A percentile compares a stretch with the other conserved stretches of the same genome.
Conservation (phyloP, 1,139 yeast genomes). For the Lipomyces yarrowii region DNA sequence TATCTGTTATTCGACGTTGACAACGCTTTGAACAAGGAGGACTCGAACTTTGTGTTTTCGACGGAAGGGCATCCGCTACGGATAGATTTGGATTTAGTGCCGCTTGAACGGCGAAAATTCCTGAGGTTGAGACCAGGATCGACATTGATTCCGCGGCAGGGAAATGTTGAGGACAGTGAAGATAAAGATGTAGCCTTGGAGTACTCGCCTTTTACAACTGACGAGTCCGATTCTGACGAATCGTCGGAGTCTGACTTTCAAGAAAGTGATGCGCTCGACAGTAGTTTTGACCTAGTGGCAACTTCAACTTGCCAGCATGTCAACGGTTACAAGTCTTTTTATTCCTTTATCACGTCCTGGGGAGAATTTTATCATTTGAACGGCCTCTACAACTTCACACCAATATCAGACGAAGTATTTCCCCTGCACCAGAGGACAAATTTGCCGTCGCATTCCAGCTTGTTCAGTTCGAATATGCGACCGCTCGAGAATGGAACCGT, state of each 20-base stretch:
- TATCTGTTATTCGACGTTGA: constrained; percentile 73
- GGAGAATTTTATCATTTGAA: constrained; percentile 41
- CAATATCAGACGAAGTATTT: constrained; percentile 17
- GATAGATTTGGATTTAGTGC: constrained; percentile 40
- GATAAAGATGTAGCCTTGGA: neutral
- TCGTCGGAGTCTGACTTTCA: neutral
- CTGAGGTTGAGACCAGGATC: neutral
- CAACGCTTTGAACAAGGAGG: constrained; percentile 56
- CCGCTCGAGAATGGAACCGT: constrained; percentile 5
- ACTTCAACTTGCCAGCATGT: constrained; percentile 22
- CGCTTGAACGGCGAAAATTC: constrained; percentile 7
- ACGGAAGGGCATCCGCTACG: constrained; percentile 95
- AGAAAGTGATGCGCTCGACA: neutral
- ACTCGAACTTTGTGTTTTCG: constrained; percentile 72
- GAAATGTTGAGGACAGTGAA: neutral
- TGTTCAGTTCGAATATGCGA: constrained; percentile 17
- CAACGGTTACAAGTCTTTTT: constrained; percentile 19
- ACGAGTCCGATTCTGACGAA: neutral
- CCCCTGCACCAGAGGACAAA: constrained; percentile 23
- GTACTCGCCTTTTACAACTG: neutral
- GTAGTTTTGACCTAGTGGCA: neutral
- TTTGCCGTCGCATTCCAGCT: constrained; percentile 21
- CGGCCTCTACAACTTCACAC: constrained; percentile 36
- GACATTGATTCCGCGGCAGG: constrained; percentile 6
- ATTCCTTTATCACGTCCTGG: constrained; percentile 43